Evolutionary conservation across 345 rosid genomes (phyloP).

Genomic region (Arabidopsis arenosa): DNA sequence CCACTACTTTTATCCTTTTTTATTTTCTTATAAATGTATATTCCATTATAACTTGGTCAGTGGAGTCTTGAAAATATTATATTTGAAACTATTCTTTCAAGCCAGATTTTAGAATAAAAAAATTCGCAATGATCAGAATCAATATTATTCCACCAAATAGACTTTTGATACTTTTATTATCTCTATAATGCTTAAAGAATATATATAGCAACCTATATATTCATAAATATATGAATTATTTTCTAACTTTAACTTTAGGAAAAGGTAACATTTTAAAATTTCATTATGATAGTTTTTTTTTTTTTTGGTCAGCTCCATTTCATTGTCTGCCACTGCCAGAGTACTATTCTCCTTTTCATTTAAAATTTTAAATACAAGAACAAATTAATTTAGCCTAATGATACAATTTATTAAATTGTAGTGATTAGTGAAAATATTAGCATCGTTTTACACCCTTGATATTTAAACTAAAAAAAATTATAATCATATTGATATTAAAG

Average conservation of each 20-base stretch:
- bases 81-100: neutral
- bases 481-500: no score
- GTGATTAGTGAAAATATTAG: neutral
- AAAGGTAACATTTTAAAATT: slow-evolving; percentile 13
- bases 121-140: slow-evolving; percentile 32
- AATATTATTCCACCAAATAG: slow-evolving; percentile 29
- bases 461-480: neutral
- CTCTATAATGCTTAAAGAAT: slow-evolving; percentile 24
- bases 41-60: slow-evolving; percentile 28
- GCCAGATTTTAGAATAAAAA: slow-evolving; percentile 5
- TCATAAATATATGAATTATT: slow-evolving; percentile 6
- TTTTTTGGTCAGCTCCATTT: slow-evolving; percentile 7
- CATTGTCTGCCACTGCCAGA: neutral
- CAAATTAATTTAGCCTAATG: neutral
- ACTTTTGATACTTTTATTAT: slow-evolving; percentile 1
- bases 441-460: neutral
- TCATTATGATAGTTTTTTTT: slow-evolving; percentile 10
- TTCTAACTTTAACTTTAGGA: slow-evolving; percentile 26
- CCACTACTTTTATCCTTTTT: slow-evolving; percentile 9
- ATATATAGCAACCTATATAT: slow-evolving; percentile 13
- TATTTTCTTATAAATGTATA: slow-evolving; percentile 13
- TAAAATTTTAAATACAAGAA: neutral
- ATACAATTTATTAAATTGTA: neutral
- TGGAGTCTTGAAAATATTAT: slow-evolving; percentile 6
- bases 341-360: slow-evolving; percentile 10